Conservation (phyloP, 305 asterid genomes). For the Petunia hybrid region DNA sequence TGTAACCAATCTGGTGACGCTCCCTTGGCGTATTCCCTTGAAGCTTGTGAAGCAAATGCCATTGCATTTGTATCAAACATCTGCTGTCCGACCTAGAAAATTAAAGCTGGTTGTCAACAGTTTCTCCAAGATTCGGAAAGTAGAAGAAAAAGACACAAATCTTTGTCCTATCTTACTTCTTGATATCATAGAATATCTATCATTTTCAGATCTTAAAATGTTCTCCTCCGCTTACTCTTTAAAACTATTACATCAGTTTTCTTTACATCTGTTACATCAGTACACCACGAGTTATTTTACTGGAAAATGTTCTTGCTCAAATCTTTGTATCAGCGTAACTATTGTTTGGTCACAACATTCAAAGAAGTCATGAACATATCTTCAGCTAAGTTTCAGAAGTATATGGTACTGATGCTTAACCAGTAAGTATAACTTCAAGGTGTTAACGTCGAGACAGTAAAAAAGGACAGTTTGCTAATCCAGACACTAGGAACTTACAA, state of each 20-base stretch:
- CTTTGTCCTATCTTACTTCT: not conserved
- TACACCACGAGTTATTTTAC: not conserved
- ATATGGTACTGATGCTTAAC: no score
- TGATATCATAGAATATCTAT: no score
- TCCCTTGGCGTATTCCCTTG: conserved; percentile 25
- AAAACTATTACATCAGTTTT: not conserved
- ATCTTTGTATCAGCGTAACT: not conserved
- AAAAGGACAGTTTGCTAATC: no score
- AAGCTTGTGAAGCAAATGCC: conserved; percentile 34
- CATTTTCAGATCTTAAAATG: no score
- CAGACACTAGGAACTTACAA: no score
- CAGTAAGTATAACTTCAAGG: no score
- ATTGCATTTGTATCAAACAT: conserved; percentile 24
- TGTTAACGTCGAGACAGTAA: no score
- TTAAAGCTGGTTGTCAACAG: not conserved
- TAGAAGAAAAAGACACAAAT: not conserved
- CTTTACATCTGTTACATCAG: not conserved
- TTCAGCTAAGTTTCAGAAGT: no score
- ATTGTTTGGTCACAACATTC: no score
- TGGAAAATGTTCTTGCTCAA: not conserved
- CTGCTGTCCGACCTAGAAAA: conserved; percentile 30
- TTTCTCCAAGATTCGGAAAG: not conserved
- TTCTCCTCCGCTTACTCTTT: not conserved
- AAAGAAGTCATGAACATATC: no score
- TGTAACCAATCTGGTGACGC: conserved; percentile 33